Evolutionary conservation across 768 basidiomycete species (phyloP).

Genomic region (Gloeostereum incarnatum): DNA sequence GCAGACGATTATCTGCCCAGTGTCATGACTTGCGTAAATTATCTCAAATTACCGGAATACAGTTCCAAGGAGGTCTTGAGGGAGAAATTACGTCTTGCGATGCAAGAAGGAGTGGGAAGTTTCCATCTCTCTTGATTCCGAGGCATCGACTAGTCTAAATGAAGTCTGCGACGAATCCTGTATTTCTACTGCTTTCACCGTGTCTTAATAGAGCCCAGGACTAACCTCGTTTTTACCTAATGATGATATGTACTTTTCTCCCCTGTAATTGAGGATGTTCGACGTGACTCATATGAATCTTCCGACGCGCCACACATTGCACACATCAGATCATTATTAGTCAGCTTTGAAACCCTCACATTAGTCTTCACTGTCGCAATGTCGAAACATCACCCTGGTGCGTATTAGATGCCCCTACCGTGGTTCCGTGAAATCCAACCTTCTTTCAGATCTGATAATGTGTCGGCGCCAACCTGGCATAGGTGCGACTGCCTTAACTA

Average conservation of each 20-base stretch:
- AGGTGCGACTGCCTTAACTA: constrained; percentile 36
- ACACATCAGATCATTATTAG: too few species aligned
- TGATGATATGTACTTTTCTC: too few species aligned
- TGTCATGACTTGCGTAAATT: constrained; percentile 98
- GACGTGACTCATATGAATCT: too few species aligned
- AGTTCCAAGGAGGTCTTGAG: constrained; percentile 78
- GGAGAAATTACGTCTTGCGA: constrained; percentile 76
- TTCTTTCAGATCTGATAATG: constrained; percentile 82
- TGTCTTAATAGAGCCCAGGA: too few species aligned
- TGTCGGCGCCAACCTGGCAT: constrained; percentile 97
- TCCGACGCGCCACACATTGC: too few species aligned
- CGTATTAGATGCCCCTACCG: background rate
- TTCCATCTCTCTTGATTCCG: constrained; percentile 96
- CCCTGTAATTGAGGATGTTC: too few species aligned
- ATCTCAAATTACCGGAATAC: constrained; percentile 94
- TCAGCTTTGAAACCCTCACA: too few species aligned
- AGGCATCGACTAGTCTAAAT: too few species aligned
- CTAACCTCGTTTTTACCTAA: too few species aligned
- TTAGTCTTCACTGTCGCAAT: too few species aligned
- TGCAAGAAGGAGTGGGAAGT: constrained; percentile 90
- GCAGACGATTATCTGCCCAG: constrained; percentile 95
- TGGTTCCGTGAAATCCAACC: background rate
- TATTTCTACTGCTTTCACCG: too few species aligned
- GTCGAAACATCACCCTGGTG: constrained; percentile 91
- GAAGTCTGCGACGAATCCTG: too few species aligned